Conservation (phyloP, 2,329 filamentous ascomycete genomes). For the Tolypocladium pustulatum region DNA sequence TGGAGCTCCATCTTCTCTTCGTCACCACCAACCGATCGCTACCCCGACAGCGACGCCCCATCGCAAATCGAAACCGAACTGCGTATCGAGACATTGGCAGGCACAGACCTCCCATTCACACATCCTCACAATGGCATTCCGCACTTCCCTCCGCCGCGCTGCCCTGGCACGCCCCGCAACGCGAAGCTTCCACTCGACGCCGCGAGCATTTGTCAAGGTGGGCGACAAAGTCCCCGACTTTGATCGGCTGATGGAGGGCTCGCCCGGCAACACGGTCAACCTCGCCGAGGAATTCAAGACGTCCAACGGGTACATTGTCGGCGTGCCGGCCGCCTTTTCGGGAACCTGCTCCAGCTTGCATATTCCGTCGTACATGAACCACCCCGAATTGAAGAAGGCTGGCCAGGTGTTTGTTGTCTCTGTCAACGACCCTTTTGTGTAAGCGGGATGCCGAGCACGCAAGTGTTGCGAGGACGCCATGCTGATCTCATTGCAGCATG, state of each 20-base stretch:
- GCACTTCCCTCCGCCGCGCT: conserved; percentile 21
- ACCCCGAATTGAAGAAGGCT: conserved; percentile 65
- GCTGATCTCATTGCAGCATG: conserved; percentile 46
- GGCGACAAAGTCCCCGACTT: conserved; percentile 73
- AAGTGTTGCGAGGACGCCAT: neutral
- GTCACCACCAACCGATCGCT: neutral
- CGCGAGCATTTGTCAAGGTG: conserved; percentile 55
- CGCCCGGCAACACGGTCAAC: conserved; percentile 87
- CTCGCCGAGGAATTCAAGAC: conserved; percentile 63
- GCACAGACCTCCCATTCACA: neutral
- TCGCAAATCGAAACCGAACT: neutral
- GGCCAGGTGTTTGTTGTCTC: conserved; percentile 82
- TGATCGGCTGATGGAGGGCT: conserved; percentile 69
- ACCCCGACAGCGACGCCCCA: neutral
- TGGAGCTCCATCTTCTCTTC: neutral
- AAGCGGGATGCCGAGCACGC: conserved; percentile 26
- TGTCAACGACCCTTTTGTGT: conserved; percentile 95
- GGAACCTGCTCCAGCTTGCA: conserved; percentile 52
- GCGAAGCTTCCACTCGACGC: conserved; percentile 53
- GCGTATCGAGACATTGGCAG: neutral
- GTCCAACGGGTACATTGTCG: conserved; percentile 72
- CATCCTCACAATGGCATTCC: conserved; percentile 23
- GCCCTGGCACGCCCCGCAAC: conserved; percentile 18
- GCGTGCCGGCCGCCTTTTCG: conserved; percentile 71
- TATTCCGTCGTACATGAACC: conserved; percentile 77